Evolutionary conservation across 2,329 filamentous ascomycete genomes (phyloP).

Genomic region (Alternaria brassicicola): DNA sequence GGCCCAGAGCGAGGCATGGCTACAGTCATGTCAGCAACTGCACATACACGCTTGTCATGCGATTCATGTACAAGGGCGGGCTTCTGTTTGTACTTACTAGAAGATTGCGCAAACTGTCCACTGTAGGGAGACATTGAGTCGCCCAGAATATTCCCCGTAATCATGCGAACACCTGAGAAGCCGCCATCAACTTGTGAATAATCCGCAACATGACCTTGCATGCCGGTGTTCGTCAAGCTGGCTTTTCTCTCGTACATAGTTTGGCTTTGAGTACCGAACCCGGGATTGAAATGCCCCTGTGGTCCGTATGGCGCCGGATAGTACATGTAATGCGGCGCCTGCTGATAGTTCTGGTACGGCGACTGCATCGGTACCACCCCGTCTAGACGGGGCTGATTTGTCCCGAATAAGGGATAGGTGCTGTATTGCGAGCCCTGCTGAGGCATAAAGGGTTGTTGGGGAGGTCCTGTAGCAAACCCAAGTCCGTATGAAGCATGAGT

Average conservation of each 20-base stretch:
- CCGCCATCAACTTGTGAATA: slow-evolving; percentile 27
- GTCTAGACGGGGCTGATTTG: slow-evolving; percentile 34
- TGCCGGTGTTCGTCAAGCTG: slow-evolving; percentile 28
- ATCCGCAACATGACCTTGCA: slow-evolving; percentile 32
- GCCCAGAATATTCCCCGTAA: slow-evolving; percentile 17
- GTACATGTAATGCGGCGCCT: slow-evolving; percentile 45
- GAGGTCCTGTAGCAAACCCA: slow-evolving; percentile 35
- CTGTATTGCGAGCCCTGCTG: slow-evolving; percentile 32
- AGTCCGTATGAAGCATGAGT: slow-evolving; percentile 35
- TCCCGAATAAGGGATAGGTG: slow-evolving; percentile 31
- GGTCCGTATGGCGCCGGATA: slow-evolving; percentile 43
- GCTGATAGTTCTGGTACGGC: slow-evolving; percentile 40
- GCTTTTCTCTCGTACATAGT: slow-evolving; percentile 40
- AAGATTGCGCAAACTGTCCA: slow-evolving; percentile 20
- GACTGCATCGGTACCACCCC: slow-evolving; percentile 30
- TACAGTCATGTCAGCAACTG: slow-evolving; percentile 12
- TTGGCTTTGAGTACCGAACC: slow-evolving; percentile 32
- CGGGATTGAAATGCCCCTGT: slow-evolving; percentile 36
- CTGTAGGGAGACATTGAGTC: slow-evolving; percentile 28
- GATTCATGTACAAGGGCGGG: neutral
- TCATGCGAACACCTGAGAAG: slow-evolving; percentile 24
- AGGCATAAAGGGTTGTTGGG: slow-evolving; percentile 37
- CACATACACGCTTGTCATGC: neutral
- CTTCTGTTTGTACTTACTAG: slow-evolving; percentile 26
- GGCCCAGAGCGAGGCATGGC: slow-evolving; percentile 31